Percentiles rank a stretch among this genome's conserved stretches.
These are phyloP conservation scores for Candida stauntonica DNA, from an alignment of 805 yeast genomes.

Conservation along the genomic window DNA sequence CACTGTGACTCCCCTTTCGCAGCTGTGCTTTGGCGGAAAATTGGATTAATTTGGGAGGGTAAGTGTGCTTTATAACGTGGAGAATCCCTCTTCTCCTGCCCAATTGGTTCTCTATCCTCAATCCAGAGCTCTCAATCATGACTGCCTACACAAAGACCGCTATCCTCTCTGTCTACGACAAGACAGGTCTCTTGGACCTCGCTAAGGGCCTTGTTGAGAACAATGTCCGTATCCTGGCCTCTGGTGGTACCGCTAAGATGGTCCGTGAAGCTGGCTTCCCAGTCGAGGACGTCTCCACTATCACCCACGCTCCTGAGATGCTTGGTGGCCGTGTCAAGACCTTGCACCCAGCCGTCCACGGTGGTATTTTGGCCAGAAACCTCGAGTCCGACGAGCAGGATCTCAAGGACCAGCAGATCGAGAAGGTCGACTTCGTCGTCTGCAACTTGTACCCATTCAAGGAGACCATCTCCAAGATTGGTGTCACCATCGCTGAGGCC, in stretches of 20 bases:
- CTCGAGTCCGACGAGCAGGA: constrained; percentile 88
- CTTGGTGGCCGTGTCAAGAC: constrained; percentile 98
- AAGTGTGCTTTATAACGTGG: constrained; percentile 1
- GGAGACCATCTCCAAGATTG: constrained; percentile 92
- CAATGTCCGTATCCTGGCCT: constrained; percentile 88
- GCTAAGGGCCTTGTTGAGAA: constrained; percentile 92
- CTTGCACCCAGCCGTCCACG: constrained; percentile 97
- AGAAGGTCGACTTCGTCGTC: constrained; percentile 93
- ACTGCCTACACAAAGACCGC: constrained; percentile 68
- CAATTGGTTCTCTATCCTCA: no score
- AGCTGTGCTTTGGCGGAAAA: constrained; percentile 6
- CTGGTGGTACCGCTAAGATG: constrained; percentile 95
- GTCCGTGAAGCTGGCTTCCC: constrained; percentile 97
- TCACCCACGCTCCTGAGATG: constrained; percentile 99
- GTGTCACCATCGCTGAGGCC: constrained; percentile 95
- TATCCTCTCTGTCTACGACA: constrained; percentile 93
- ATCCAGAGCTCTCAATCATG: constrained; percentile 22
- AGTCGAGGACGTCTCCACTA: constrained; percentile 90
- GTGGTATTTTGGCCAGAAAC: constrained; percentile 93
- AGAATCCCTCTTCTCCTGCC: constrained; percentile 1
- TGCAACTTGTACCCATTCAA: constrained; percentile 98
- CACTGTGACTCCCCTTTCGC: neutral
- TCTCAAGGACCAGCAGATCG: constrained; percentile 83
- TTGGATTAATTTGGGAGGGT: constrained; percentile 14
- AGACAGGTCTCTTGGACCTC: constrained; percentile 91